Base-by-base conservation (phyloP, 2,329 filamentous ascomycete genomes). In the Botryosphaeria dothidea region DNA sequence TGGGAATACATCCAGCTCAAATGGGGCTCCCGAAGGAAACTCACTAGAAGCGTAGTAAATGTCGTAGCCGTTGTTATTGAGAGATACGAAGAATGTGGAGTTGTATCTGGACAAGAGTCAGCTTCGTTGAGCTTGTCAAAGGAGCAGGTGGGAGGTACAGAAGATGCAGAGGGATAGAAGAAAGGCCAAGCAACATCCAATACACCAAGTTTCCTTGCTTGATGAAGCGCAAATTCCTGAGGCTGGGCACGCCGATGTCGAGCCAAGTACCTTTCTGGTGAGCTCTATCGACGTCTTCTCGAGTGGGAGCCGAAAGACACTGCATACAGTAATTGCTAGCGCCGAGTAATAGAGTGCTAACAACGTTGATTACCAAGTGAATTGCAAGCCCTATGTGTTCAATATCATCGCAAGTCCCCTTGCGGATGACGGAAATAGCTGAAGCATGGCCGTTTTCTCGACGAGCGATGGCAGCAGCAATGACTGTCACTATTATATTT, bases 241-340 rank as follows among this genome's bases (percentile, higher is more conserved):
- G 23, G 36, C 79, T 82, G 4, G 77, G 72, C 2, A 82, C 69
- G 0, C 84, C 82, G 51, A 84, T 79, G 31, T 82, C 78, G 0
- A 85, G 70, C 77, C 78, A 81, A 13, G 68, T 72, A 1, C 75
- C 72, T 51, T 69, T 67, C 0, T 67, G 52, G 71, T 87, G 85
- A 0, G 82, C 83, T 13, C 67, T 67, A 52, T 86, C 80, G 11
- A 86, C 71, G 36, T 86, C 82, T 13, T 69, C 65, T 25, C 85
- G 73, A 0, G 81, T 85, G 0, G 85, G 84, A 0, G 83, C 78
- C 8, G 73, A 79, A 13, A 87, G 71, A 29, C 80, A 75, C 66
- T 86, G 84, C 81, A 85, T 85, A 61, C 77, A 79, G 66, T 82
- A 84, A 68, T 84, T 84, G 34, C 79, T 82, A 3, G 81, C 81